phyloP scores from a whole-genome alignment of 2,329 filamentous ascomycete species.

The Trichophaea hybrida region DNA sequence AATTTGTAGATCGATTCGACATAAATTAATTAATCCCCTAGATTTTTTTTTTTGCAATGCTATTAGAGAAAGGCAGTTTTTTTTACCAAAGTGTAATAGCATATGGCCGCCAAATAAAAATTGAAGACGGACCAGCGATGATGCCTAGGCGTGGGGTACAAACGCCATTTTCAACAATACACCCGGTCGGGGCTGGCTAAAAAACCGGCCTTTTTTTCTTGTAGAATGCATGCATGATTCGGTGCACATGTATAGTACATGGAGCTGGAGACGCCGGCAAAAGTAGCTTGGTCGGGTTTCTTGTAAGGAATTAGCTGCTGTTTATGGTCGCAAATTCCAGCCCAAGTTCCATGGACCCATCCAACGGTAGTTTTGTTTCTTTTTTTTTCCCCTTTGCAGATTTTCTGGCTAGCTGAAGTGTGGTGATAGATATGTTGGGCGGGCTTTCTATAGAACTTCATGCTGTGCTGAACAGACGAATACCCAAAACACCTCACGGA shows the following conservation, averaged over 20 bases:
- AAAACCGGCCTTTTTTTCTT: neutral
- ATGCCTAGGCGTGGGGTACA: too few relatives aligned
- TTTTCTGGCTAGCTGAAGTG: neutral
- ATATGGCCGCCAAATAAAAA: too few relatives aligned
- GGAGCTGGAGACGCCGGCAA: neutral
- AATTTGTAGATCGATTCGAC: too few relatives aligned
- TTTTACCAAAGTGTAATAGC: too few relatives aligned
- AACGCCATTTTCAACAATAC: too few relatives aligned
- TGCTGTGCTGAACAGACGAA: neutral
- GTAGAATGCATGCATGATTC: neutral
- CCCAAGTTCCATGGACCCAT: neutral
- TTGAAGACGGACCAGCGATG: too few relatives aligned
- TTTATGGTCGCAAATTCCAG: neutral
- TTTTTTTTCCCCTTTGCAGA: neutral
- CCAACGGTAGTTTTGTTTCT: neutral
- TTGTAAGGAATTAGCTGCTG: neutral
- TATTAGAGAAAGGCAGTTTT: too few relatives aligned
- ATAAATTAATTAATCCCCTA: too few relatives aligned
- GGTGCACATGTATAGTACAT: neutral
- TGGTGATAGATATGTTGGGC: too few relatives aligned
- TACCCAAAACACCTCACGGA: neutral
- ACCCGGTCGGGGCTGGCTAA: too few relatives aligned
- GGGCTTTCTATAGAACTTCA: neutral
- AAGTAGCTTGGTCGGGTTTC: neutral
- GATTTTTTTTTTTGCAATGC: too few relatives aligned